Conservation (phyloP, 2,329 filamentous ascomycete genomes). For the Pseudopithomyces chartarum region DNA sequence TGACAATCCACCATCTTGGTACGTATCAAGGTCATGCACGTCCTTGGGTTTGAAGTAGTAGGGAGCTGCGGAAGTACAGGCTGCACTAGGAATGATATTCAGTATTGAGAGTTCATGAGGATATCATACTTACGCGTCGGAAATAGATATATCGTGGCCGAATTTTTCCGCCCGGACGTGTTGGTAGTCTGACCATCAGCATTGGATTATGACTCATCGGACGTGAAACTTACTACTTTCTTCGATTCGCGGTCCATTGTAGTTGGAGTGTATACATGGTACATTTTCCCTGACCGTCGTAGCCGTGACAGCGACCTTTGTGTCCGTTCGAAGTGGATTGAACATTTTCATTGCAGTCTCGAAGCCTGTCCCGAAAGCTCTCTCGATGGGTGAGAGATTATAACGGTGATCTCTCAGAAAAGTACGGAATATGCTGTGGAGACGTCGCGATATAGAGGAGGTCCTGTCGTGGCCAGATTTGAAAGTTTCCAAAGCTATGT, state of each 20-base stretch:
- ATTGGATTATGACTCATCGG: too few species aligned
- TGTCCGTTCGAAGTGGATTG: slow-evolving; percentile 23
- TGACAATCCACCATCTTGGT: slow-evolving; percentile 34
- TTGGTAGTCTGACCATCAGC: slow-evolving; percentile 17
- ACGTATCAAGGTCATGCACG: slow-evolving; percentile 26
- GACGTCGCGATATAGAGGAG: slow-evolving; percentile 9
- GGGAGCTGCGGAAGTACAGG: slow-evolving; percentile 33
- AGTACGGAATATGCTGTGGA: slow-evolving; percentile 21
- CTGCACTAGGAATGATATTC: slow-evolving; percentile 21
- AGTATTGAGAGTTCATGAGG: slow-evolving; percentile 1
- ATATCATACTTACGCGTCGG: slow-evolving; percentile 25
- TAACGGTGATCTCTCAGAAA: slow-evolving; percentile 29
- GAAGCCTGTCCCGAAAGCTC: slow-evolving; percentile 18
- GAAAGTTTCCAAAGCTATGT: slow-evolving; percentile 25
- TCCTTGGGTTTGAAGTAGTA: slow-evolving; percentile 33
- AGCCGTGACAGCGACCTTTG: slow-evolving; percentile 30
- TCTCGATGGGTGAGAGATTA: slow-evolving; percentile 24
- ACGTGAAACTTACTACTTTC: not conserved
- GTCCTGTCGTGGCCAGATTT: not conserved
- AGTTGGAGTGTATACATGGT: slow-evolving; percentile 29
- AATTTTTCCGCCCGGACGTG: slow-evolving; percentile 19
- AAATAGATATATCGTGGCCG: slow-evolving; percentile 21
- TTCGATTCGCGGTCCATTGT: slow-evolving; percentile 20
- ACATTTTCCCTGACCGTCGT: slow-evolving; percentile 20
- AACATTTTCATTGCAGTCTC: slow-evolving; percentile 21